These are phyloP conservation scores for Colletotrichum trifolii DNA, from an alignment of 2,329 filamentous ascomycete genomes.

Conservation along the genomic window DNA sequence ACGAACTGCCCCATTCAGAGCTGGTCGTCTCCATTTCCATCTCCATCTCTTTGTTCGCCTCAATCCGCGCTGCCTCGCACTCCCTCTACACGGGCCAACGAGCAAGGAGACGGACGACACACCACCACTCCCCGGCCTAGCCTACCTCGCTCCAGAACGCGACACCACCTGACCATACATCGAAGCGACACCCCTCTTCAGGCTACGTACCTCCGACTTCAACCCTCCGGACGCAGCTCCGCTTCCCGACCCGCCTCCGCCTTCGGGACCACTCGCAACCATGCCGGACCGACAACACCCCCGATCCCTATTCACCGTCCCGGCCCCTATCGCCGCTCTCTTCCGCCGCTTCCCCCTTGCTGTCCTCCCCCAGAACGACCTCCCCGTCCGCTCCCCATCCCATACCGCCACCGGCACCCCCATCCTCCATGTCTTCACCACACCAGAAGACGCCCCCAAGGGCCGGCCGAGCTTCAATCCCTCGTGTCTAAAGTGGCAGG, in stretches of 20 bases:
- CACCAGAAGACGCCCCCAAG: constrained; percentile 66
- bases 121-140: neutral
- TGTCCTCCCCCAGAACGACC: constrained; percentile 78
- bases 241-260: constrained; percentile 5
- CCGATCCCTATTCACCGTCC: constrained; percentile 66
- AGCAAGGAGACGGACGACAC: neutral
- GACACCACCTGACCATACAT: constrained; percentile 1
- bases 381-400: constrained; percentile 71
- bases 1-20: neutral
- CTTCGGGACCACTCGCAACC: constrained; percentile 22
- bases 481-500: constrained; percentile 96
- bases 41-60: too few species aligned
- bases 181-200: neutral
- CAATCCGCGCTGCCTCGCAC: neutral
- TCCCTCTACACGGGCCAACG: constrained; percentile 24
- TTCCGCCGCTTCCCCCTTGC: constrained; percentile 87
- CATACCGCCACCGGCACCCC: constrained; percentile 53
- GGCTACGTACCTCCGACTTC: constrained; percentile 4
- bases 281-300: constrained; percentile 37
- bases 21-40: too few species aligned
- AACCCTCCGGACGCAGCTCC: constrained; percentile 10
- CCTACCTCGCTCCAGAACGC: neutral
- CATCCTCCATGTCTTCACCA: constrained; percentile 82
- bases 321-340: constrained; percentile 80
- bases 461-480: constrained; percentile 88